phyloP scores from a whole-genome alignment of 305 asterid species.

The Solanum hybrid region DNA sequence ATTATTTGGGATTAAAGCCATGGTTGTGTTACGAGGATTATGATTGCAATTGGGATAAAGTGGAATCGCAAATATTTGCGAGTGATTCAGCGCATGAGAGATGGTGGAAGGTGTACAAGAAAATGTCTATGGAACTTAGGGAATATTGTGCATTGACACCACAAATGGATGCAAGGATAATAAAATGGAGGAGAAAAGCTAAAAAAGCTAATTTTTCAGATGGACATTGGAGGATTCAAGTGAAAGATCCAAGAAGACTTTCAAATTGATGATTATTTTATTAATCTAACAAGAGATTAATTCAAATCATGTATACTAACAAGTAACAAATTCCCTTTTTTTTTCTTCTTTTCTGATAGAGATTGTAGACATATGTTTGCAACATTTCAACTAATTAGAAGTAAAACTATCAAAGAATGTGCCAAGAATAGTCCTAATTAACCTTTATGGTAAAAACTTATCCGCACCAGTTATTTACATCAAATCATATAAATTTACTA shows the following conservation, averaged over 20 bases:
- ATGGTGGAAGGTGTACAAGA: conserved; percentile 51
- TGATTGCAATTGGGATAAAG: conserved; percentile 69
- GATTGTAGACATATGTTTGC: neutral
- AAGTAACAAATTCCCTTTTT: neutral
- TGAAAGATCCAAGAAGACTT: conserved; percentile 20
- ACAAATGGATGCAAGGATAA: conserved; percentile 19
- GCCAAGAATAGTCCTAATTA: neutral
- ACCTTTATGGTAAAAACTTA: neutral
- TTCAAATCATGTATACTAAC: neutral
- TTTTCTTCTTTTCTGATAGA: neutral
- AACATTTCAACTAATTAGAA: neutral
- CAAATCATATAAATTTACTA: neutral
- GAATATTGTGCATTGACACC: conserved; percentile 29
- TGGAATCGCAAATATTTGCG: conserved; percentile 33
- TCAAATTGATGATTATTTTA: neutral
- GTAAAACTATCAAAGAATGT: neutral
- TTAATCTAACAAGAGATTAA: neutral
- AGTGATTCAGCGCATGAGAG: conserved; percentile 49
- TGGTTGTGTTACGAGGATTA: conserved; percentile 52
- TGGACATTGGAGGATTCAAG: conserved; percentile 27
- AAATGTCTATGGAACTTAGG: conserved; percentile 43
- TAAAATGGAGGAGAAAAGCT: conserved; percentile 16
- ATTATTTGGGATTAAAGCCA: conserved; percentile 76
- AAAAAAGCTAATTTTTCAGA: conserved; percentile 11
- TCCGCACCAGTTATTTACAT: neutral